Evolutionary conservation across 805 yeast genomes (phyloP), one percentile per base, ranked within the genome.

Genomic region (Scheffersomyces stipitis): DNA sequence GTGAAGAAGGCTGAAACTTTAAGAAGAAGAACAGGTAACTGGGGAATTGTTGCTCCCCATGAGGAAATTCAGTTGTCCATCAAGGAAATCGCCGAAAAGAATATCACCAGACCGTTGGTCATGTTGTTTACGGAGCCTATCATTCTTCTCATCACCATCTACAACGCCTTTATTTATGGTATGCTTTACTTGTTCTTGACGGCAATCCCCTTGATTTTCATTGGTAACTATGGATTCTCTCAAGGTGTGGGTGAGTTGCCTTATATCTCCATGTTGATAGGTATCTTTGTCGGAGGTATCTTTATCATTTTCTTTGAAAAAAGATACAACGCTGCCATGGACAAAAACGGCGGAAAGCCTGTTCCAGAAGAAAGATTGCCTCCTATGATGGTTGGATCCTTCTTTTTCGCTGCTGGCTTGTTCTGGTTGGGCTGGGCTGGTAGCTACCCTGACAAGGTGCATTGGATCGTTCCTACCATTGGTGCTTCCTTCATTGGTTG

Each of bases 351-450:
- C n/a, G 76, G 77, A 4, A 59, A 58, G 28, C 74, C 81, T 0
- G 75, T 81, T 14, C 95, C 96, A 0, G 96, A 89, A 60, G 83
- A 81, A 24, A 78, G 96, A 60, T 68, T 89, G 39, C 78, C 81
- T 13, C 80, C 90, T 23, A 78, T 88, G 83, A 75, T 86, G 62
- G 60, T 74, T 29, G 90, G 95, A 22, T 80, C 82, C 16, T 45
- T 86, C 36, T 55, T 74, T 6, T 86, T 89, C 67, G 83, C 95
- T 18, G 68, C 78, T 36, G 96, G 96, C 36, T 66, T 88, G 44
- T 71, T 88, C 52, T 85, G 96, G 96, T 71, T 89, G 58, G 78
- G 86, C 39, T 89, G 96, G 96, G 69, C 91, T 7, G 96, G 96
- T 55, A 75, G 78, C 45, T 89, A 81, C 60, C 81, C 76, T 33